Percentiles rank a stretch among this genome's conserved stretches.
Evolutionary conservation across 208 protist species (phyloP).

Genomic region (Crithidia mellificae): DNA sequence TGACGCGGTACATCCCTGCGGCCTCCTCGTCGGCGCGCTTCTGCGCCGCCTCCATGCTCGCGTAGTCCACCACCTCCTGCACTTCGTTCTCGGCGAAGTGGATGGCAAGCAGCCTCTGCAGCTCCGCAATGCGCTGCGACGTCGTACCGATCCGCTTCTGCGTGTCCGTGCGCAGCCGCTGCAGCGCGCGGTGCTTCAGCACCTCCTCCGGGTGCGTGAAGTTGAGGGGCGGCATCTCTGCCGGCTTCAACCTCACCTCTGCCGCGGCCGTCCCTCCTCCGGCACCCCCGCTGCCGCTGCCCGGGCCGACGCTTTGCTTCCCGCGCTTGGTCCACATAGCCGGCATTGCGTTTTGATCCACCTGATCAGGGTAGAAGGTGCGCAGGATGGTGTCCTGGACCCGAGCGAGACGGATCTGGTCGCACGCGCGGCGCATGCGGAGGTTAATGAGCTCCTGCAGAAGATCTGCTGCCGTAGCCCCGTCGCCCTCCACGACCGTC

Average conservation of each 20-base stretch:
- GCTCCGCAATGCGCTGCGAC: slow-evolving; percentile 38
- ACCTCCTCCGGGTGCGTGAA: slow-evolving; percentile 18
- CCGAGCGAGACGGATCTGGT: slow-evolving; percentile 24
- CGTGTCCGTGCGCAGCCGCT: slow-evolving; percentile 12
- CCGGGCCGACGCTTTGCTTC: neutral
- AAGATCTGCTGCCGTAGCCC: slow-evolving; percentile 21
- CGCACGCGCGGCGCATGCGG: slow-evolving; percentile 39
- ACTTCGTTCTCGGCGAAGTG: slow-evolving; percentile 9
- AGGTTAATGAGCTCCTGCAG: slow-evolving; percentile 31
- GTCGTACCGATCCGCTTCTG: slow-evolving; percentile 28
- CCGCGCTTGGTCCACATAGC: neutral
- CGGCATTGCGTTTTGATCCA: neutral
- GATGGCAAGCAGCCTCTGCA: slow-evolving; percentile 34
- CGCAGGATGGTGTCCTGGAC: slow-evolving; percentile 10
- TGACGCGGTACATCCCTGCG: slow-evolving; percentile 9
- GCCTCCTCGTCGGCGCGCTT: slow-evolving; percentile 6
- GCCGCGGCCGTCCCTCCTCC: neutral
- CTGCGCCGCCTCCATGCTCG: neutral
- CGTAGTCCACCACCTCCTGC: neutral
- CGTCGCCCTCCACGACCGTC: slow-evolving; percentile 13
- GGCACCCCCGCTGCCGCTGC: no score
- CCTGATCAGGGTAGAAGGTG: neutral
- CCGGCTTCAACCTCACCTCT: neutral
- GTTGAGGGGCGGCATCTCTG: slow-evolving; percentile 2
- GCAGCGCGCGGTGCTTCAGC: slow-evolving; percentile 19